These are phyloP conservation scores for Boletus eberwhitei DNA, from an alignment of 768 basidiomycete species.

Conservation along the genomic window DNA sequence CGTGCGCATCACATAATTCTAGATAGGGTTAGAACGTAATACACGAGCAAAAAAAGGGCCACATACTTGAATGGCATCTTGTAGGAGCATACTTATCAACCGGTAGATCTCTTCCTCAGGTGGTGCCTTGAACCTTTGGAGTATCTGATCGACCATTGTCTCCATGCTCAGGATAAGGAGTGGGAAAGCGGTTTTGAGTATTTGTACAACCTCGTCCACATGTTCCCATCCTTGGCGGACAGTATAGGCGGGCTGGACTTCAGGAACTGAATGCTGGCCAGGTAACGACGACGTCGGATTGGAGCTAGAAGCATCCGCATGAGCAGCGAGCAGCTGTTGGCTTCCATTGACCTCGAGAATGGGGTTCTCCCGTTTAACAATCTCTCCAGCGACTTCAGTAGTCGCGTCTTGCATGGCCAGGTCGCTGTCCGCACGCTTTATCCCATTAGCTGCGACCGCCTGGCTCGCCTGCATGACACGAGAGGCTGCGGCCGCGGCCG, in stretches of 20 bases:
- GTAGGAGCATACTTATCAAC: conserved; percentile 79
- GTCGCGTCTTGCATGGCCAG: conserved; percentile 28
- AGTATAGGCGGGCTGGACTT: conserved; percentile 28
- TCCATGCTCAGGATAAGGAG: conserved; percentile 93
- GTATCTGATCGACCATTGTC: conserved; percentile 94
- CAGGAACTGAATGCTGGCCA: conserved; percentile 14
- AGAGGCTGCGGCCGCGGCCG: conserved; percentile 32
- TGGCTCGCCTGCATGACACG: conserved; percentile 36
- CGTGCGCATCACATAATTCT: conserved; percentile 73
- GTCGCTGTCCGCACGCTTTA: conserved; percentile 32
- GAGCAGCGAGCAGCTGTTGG: conserved; percentile 20
- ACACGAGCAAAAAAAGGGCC: neutral
- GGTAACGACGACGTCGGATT: conserved; percentile 9
- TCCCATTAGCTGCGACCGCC: conserved; percentile 21
- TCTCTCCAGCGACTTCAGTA: conserved; percentile 27
- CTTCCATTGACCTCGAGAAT: conserved; percentile 22
- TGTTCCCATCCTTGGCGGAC: conserved; percentile 80
- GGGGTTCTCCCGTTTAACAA: conserved; percentile 22
- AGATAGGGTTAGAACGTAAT: neutral
- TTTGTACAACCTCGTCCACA: conserved; percentile 90
- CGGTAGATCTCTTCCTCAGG: conserved; percentile 95
- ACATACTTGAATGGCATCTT: conserved; percentile 80
- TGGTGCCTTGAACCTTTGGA: conserved; percentile 80
- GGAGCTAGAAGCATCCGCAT: conserved; percentile 16
- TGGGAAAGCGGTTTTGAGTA: conserved; percentile 94